A percentile compares a stretch with the other conserved stretches of the same genome.
phyloP scores from a whole-genome alignment of 352 stramenopile species.

The Phytopythium aichiense region DNA sequence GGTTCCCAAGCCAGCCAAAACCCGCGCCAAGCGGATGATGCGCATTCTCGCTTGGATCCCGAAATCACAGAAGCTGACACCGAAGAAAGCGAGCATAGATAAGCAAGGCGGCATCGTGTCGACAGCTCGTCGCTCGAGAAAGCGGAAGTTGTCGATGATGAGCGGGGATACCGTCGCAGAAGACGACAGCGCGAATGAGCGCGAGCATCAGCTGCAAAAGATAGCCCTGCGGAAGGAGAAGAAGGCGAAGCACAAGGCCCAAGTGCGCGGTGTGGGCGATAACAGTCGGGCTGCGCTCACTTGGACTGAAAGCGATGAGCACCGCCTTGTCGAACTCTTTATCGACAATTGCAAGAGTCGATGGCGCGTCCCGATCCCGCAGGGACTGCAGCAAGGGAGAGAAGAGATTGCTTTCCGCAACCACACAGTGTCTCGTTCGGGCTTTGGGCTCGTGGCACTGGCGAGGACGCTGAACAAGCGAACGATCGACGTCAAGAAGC shows the following conservation, averaged over 20 bases:
- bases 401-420: constrained; percentile 64
- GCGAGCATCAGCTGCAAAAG: neutral
- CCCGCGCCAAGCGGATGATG: constrained; percentile 58
- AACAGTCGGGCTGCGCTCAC: constrained; percentile 15
- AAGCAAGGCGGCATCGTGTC: constrained; percentile 68
- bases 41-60: constrained; percentile 70
- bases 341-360: constrained; percentile 61
- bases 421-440: constrained; percentile 47
- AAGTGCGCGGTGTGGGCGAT: constrained; percentile 9
- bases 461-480: constrained; percentile 58
- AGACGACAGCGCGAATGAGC: constrained; percentile 1
- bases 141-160: constrained; percentile 10
- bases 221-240: constrained; percentile 1
- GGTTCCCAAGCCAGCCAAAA: constrained; percentile 59
- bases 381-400: constrained; percentile 48
- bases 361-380: constrained; percentile 59
- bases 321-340: constrained; percentile 57
- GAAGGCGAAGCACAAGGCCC: constrained; percentile 13
- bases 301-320: constrained; percentile 57
- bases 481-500: constrained; percentile 77
- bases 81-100: constrained; percentile 18
- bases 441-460: constrained; percentile 61
- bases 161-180: neutral
- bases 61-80: constrained; percentile 45
- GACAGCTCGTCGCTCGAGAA: constrained; percentile 32